Evolutionary conservation across 768 basidiomycete species (phyloP).

Genomic region (Xerocomus spinulosus): DNA sequence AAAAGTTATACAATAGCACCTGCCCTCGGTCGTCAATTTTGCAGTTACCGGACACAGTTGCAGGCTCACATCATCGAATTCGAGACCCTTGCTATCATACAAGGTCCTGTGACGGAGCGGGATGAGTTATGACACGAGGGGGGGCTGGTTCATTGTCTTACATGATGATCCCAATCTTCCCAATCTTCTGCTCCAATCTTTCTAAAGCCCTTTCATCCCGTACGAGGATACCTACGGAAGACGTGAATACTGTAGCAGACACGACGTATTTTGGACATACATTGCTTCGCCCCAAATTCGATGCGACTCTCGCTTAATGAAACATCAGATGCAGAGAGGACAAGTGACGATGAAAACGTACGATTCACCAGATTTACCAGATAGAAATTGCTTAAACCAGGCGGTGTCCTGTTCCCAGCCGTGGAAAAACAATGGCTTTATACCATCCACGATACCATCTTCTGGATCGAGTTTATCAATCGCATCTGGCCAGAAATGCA

Average conservation of each 20-base stretch:
- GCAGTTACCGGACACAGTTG: not conserved
- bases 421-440: conserved; percentile 55
- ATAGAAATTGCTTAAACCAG: conserved; percentile 54
- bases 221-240: conserved; percentile 57
- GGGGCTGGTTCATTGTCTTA: conserved; percentile 23
- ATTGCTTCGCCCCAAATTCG: conserved; percentile 64
- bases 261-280: conserved; percentile 31
- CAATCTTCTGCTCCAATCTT: conserved; percentile 47
- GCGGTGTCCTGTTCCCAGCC: conserved; percentile 42
- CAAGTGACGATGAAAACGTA: conserved; percentile 18
- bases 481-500: conserved; percentile 55
- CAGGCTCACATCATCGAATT: conserved; percentile 19
- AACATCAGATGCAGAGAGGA: conserved; percentile 6
- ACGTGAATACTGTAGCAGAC: not conserved
- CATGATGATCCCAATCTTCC: conserved; percentile 58
- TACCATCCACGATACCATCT: conserved; percentile 48
- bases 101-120: conserved; percentile 22
- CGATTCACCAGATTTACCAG: conserved; percentile 42
- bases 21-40: conserved; percentile 21
- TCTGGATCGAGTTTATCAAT: conserved; percentile 60
- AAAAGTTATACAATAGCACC: conserved; percentile 47
- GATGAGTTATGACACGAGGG: not conserved
- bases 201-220: conserved; percentile 52
- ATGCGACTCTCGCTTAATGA: conserved; percentile 41
- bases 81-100: conserved; percentile 31